Base-by-base conservation (phyloP, 257 asterid species). In the Gardenia jasminoides region DNA sequence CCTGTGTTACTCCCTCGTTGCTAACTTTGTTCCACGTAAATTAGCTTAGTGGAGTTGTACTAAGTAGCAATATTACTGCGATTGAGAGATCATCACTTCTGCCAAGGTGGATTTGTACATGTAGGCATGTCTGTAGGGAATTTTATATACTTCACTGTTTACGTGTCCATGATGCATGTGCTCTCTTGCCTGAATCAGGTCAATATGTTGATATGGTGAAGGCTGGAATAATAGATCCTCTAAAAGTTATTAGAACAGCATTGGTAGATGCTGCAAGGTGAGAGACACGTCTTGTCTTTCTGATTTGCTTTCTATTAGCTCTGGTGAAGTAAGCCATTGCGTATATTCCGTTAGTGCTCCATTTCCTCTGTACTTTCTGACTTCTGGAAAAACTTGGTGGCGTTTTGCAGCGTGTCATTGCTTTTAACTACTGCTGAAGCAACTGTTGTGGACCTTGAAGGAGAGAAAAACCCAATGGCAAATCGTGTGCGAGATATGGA, bases 221-320 rank as follows among this genome's bases (percentile, higher is more conserved):
- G 81, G 88, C 92, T 84, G 98, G 98, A 81, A 93, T 93, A 41
- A 83, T 93, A 41, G 98, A 93, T 82, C 97, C 98, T 20, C 77
- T 91, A 68, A 93, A 91, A 81, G 97, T 91, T 59, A 88, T 91
- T 83, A 84, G 97, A 87, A 91, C 98, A 76, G 98, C 97, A 68
- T 87, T 91, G 75, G 75, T 82, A 67, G 98, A 93, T 82, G 93
- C 98, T 54, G 90, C 94, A 61, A 91, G 98, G 96, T 91, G 75
- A 87, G 85, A 70, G 62, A 30, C 75, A 20, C 50, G 30, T 59
- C 26, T 6, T 16, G 13, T 31, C 78, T 28, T n/a, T 31, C 15
- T 28, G 2, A 22, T 48, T 44, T 64, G 48, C 41, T 76, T 26
- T 56, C 15, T 28, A 22, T 19, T 65, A 46, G 72, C 20, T 12